phyloP scores from a whole-genome alignment of 148 eudicot species.

The Camellia granthamiana region DNA sequence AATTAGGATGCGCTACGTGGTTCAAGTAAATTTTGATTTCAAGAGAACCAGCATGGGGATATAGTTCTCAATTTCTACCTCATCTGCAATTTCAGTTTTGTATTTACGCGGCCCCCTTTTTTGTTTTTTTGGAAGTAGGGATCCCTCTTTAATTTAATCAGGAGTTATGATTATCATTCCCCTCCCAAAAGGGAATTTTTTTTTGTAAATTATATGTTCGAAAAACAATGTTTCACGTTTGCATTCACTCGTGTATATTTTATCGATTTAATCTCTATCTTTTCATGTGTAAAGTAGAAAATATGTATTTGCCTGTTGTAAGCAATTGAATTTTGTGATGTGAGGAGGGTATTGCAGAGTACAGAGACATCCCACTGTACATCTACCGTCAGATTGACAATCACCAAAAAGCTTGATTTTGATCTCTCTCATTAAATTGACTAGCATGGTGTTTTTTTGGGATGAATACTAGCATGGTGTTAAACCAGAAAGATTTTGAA shows the following conservation, averaged over 20 bases:
- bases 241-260: neutral
- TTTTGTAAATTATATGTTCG: neutral
- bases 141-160: neutral
- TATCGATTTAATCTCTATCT: no score
- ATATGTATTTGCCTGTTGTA: no score
- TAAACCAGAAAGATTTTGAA: no score
- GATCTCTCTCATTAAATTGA: no score
- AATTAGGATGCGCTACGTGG: slow-evolving; percentile 81
- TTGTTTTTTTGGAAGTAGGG: neutral
- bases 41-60: slow-evolving; percentile 16
- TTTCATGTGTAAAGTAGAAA: no score
- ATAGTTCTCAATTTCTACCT: slow-evolving; percentile 4
- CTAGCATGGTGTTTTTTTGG: no score
- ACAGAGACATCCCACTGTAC: no score
- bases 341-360: no score
- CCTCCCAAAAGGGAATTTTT: neutral
- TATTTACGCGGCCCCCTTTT: neutral
- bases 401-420: no score
- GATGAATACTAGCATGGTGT: no score
- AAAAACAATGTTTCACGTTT: neutral
- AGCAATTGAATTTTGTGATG: no score
- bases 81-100: neutral
- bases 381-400: no score
- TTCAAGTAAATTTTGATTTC: slow-evolving; percentile 76
- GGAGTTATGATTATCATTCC: neutral